Conservation (phyloP, 1,284 basidiomycete species). For the Apiotrichum montevideense region DNA sequence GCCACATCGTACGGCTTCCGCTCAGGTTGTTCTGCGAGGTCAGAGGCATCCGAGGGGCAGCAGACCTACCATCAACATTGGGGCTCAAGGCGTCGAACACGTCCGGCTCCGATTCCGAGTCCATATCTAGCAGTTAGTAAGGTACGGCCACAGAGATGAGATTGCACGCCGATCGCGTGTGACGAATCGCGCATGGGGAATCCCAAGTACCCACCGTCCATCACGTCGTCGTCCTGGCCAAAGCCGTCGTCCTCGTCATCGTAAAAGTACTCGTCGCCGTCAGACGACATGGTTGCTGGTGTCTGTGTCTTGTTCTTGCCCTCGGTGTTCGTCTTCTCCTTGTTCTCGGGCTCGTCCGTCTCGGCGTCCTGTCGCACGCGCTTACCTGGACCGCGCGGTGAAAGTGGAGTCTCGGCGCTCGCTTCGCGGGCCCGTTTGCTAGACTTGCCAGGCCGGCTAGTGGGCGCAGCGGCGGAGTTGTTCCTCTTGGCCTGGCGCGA, state of each 20-base stretch:
- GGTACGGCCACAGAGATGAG: too few species aligned
- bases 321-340: neutral
- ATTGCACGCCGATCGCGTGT: too few species aligned
- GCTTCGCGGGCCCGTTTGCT: conserved; percentile 5
- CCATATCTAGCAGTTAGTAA: conserved; percentile 13
- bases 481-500: too few species aligned
- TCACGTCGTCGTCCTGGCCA: conserved; percentile 30
- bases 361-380: too few species aligned
- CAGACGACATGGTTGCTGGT: conserved; percentile 38
- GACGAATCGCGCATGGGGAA: too few species aligned
- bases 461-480: neutral
- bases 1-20: conserved; percentile 47
- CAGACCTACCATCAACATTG: conserved; percentile 35
- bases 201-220: conserved; percentile 24
- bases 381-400: too few species aligned
- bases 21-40: conserved; percentile 27
- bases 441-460: neutral
- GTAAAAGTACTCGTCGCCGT: conserved; percentile 39
- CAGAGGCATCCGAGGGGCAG: neutral
- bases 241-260: conserved; percentile 40
- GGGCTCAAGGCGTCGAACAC: conserved; percentile 42
- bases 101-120: conserved; percentile 37
- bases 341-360: too few species aligned
- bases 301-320: neutral
- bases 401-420: too few species aligned